Evolutionary conservation across 2,329 filamentous ascomycete species (phyloP), one percentile per base, ranked within the genome.

Genomic region (Orbilia oligospora): DNA sequence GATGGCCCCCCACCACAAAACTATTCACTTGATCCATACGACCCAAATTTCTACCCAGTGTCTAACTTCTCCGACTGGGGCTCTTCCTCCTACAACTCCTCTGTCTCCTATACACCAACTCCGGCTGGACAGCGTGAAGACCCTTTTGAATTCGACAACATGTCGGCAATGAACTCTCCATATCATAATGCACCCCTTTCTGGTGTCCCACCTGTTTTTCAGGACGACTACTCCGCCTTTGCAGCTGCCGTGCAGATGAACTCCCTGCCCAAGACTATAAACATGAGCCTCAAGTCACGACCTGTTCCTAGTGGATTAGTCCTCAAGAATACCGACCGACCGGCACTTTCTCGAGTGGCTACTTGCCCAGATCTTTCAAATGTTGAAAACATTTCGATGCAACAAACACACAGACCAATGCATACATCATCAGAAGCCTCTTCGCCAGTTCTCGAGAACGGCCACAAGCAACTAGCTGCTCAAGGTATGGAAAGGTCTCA

Each of bases 41-140:
- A 67, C 18, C 70, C 77, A 24, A 81, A 81, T 33, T 81, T 80
- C n/a, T 82, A 80, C 65, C 81, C 81, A 18, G 68, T 79, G 12
- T 82, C 81, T 22, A 80, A 76, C n/a, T 82, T 82, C 48, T 82
- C 81, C 5, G 81, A 82, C 61, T 82, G 81, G 56, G 81, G 81
- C 22, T 82, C 81, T 20, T 80, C 75, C 56, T 49, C 46, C 20
- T 46, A 81, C 77, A 67, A 64, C 53, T 81, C 81, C 30, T 80
- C 80, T 24, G 55, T 76, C 38, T 69, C 80, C 41, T 82, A 82
- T 51, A 81, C 81, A 12, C 81, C 81, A 14, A 81, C 80, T 9
- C 80, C 81, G 20, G 80, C 81, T 44, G 81, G 79, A 24, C 79
- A 81, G 66, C 64, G 69, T n/a, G 81, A 81, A 38, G 81, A 82